Base-by-base conservation (phyloP, 2,329 filamentous ascomycete species). In the Phaeomoniella chlamydospora region DNA sequence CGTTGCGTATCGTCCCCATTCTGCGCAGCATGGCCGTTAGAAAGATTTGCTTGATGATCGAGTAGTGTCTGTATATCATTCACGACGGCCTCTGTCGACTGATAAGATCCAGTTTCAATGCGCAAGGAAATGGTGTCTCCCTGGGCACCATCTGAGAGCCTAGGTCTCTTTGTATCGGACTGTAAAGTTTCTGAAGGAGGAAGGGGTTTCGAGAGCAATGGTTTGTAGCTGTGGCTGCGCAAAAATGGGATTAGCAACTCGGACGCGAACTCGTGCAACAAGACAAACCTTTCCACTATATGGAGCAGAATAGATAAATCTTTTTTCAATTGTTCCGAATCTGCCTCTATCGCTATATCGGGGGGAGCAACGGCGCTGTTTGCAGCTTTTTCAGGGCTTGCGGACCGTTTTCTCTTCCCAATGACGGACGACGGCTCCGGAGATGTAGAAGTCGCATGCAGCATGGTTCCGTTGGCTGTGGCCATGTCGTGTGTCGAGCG, bases 131-230 rank as follows among this genome's bases (percentile, higher is more conserved):
- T 57, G 18, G 44, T 61, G 29, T 50, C 46, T 32, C 56, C 50
- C 19, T 49, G 46, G 35, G 49, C 51, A 31, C 56, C 50, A 11
- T 47, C 52, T 9, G 55, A 53, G 18, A 58, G 47, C 43, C 61
- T 62, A 32, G 57, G 53, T 43, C 59, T 57, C 44, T 64, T 64
- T 18, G 51, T 50, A 18, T 58, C 57, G 29, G 58, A 17, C n/a
- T 26, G 9, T 9, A n/a, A 6, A n/a, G 6, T 26, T 9, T 26
- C 22, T 26, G 22, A 6, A 9, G 22, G 9, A 6, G 22, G 22
- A 26, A 26, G 22, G 9, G 22, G 22, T 26, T 26, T 26, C 22
- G 22, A 26, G 22, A 26, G 22, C n/a, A 26, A 9, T n/a, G 22
- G 9, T n/a, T 26, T 26, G 22, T n/a, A 6, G n/a, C n/a, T 26